Base-by-base conservation (phyloP, 2,329 filamentous ascomycete species). In the Pseudogymnoascus sp. region DNA sequence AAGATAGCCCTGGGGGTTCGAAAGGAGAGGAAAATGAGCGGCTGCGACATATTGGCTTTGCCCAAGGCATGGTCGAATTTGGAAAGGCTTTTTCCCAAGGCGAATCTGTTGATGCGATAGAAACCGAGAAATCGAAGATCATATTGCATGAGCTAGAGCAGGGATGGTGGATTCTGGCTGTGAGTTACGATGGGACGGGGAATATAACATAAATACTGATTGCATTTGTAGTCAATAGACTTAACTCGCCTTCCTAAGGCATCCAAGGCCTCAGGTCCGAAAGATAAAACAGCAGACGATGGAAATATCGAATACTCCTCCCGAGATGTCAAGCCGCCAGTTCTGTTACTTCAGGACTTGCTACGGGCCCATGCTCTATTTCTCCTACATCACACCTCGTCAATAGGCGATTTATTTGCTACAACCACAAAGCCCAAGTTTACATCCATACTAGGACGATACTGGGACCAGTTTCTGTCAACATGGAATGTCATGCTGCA, bases 31-130 rank as follows among this genome's bases (percentile, higher is more conserved):
- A 86, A 72, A 94, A 97, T 75, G 90, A 96, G 77, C 88, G 88
- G 69, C 79, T 97, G 70, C 85, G 94, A 67, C 92, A 97, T 79
- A 92, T 99, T 73, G 94, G 94, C 38, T 84, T 99, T 66, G 94
- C 94, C 42, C 94, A 99, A 78, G 94, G 92, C 73, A 96, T 97
- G 88, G 88, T 96, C 64, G 90, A 87, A 73, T 99, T 99, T 77
- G 90, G 90, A 70, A 88, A 87, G 72, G 92, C 87, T 70, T 99
- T 99, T 75, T 89, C 92, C 1, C 82, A 85, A 65, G 90, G 87
- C 64, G 81, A 87, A 68, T 75, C 90, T 1, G 84, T 97, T 40
- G 91, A 96, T 70, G 86, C 86, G 8, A 87, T 99, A 65, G 94
- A 99, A 72, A 97, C 94, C 1, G 90, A 96, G 70, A 94, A 90